A percentile compares a stretch with the other conserved stretches of the same genome.
Conservation (phyloP, 192 early-diverging fungal genomes). For the Chytriomyces confervae region DNA sequence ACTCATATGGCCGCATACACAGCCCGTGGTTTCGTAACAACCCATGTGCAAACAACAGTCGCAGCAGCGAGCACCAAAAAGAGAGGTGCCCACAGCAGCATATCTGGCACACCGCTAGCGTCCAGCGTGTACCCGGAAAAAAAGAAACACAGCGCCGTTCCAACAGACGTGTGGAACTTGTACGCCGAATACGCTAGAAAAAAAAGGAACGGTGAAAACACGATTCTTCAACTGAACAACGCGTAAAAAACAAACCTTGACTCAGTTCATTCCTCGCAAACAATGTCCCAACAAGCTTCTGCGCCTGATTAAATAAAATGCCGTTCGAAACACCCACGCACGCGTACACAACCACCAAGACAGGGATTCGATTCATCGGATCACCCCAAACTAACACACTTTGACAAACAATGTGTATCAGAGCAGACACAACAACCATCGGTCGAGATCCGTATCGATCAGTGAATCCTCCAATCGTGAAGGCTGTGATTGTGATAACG, state of each 20-base stretch:
- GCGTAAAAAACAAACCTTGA: not conserved
- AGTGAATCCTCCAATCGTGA: slow-evolving; percentile 13
- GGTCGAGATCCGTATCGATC: slow-evolving; percentile 21
- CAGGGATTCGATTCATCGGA: not conserved
- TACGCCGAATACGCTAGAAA: slow-evolving; percentile 13
- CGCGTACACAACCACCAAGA: slow-evolving; percentile 4
- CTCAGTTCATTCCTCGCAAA: not conserved
- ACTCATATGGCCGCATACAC: not conserved
- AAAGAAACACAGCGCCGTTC: slow-evolving; percentile 12
- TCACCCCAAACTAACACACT: slow-evolving; percentile 5
- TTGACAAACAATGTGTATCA: slow-evolving; percentile 16
- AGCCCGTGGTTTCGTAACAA: not conserved
- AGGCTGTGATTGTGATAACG: slow-evolving; percentile 17
- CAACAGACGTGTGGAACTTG: slow-evolving; percentile 30
- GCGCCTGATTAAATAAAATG: slow-evolving; percentile 10
- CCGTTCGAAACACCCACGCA: slow-evolving; percentile 12
- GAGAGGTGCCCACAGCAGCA: slow-evolving; percentile 15
- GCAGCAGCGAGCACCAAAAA: not conserved
- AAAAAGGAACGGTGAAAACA: no score
- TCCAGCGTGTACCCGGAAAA: slow-evolving; percentile 4
- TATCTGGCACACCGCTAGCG: slow-evolving; percentile 7
- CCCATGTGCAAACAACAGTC: slow-evolving; percentile 11
- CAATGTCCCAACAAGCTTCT: slow-evolving; percentile 17
- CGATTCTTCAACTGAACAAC: no score
- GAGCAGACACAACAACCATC: slow-evolving; percentile 5